Conservation (phyloP, 163 green algal genomes). For the Trebouxiophyceae sp. region DNA sequence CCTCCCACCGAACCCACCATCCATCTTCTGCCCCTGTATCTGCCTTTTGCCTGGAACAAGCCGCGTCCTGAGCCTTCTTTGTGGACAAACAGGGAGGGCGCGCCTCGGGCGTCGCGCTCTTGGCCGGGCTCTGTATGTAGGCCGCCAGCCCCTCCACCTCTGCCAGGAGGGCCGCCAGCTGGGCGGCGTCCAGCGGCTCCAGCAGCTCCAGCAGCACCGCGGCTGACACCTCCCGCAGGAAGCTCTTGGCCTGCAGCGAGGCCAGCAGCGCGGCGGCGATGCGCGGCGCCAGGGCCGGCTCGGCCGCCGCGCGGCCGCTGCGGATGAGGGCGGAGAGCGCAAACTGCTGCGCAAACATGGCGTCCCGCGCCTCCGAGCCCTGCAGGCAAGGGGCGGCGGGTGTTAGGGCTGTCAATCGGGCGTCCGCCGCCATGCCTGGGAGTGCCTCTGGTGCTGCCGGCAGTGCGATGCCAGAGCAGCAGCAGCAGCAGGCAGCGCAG, state of each 20-base stretch:
- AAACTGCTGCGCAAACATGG: constrained; percentile 64
- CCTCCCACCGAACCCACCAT: too few species aligned
- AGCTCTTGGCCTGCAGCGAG: constrained; percentile 24
- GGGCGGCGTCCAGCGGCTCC: background rate
- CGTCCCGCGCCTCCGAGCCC: constrained; percentile 44
- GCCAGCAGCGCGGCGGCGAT: constrained; percentile 16
- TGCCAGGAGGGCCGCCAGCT: background rate
- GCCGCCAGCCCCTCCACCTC: constrained; percentile 5
- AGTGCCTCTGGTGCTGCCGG: too few species aligned
- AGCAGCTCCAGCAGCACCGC: constrained; percentile 37
- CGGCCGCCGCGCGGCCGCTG: constrained; percentile 19
- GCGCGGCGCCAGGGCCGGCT: constrained; percentile 3
- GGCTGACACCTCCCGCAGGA: constrained; percentile 39
- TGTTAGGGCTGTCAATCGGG: too few species aligned
- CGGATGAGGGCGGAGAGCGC: constrained; percentile 50
- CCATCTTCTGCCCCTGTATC: too few species aligned
- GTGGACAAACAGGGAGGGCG: too few species aligned
- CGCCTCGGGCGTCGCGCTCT: constrained; percentile 2
- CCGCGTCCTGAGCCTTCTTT: too few species aligned
- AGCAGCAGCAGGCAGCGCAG: too few species aligned
- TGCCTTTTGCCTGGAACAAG: too few species aligned
- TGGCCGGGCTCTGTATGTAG: constrained; percentile 5
- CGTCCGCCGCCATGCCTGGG: too few species aligned
- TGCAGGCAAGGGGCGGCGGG: constrained; percentile 8
- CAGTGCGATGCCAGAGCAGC: too few species aligned